Conservation (phyloP, 345 rosid species). For the Passiflora organensis region DNA sequence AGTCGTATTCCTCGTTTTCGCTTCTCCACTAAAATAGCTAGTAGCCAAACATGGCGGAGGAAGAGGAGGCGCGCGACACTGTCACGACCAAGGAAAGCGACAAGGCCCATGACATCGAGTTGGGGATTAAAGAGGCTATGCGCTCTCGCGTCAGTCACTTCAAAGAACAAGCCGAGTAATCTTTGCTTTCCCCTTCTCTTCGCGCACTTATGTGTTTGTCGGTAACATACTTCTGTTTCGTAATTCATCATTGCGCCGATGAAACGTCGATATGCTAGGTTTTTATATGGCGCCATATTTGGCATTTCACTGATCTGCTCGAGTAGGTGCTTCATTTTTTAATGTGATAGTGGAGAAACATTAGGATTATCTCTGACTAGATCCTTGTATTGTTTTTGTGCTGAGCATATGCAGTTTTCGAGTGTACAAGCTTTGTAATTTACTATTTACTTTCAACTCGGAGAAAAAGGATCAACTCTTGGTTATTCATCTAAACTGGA, state of each 20-base stretch:
- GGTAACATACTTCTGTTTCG: not conserved
- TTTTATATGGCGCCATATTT: not conserved
- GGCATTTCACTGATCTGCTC: not conserved
- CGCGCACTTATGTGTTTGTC: not conserved
- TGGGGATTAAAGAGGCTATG: constrained; percentile 58
- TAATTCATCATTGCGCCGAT: not conserved
- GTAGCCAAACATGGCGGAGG: constrained; percentile 16
- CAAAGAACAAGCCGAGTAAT: constrained; percentile 64
- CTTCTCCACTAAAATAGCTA: no score
- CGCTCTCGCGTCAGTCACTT: constrained; percentile 62
- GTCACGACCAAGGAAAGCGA: constrained; percentile 10
- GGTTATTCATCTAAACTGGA: no score
- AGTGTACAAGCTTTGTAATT: no score
- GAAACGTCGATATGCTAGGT: no score
- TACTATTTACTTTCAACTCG: no score
- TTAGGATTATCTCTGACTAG: not conserved
- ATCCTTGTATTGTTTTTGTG: no score
- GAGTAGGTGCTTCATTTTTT: not conserved
- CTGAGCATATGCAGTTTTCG: no score
- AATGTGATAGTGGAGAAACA: not conserved
- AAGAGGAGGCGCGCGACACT: constrained; percentile 28
- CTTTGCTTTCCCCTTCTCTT: constrained; percentile 12
- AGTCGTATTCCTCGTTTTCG: no score
- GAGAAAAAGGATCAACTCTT: not conserved
- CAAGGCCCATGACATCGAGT: constrained; percentile 38